Evolutionary conservation across 352 stramenopile species (phyloP).

Genomic region (Phytopythium ostracodes): DNA sequence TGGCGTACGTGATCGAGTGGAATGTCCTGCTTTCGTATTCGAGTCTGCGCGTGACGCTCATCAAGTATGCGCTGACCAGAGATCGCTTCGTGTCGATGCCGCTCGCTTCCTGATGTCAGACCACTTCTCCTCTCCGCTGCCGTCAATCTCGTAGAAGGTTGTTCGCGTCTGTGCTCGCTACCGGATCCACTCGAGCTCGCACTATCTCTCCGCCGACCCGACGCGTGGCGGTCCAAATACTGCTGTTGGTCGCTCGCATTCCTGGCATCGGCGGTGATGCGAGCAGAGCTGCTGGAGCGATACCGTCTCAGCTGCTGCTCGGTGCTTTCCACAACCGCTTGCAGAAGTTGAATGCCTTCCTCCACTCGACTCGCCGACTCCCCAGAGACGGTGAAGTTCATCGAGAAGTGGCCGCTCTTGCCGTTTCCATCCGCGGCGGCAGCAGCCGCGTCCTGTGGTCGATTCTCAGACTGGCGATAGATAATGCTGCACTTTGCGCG

Average conservation of each 20-base stretch:
- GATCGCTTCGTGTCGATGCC: slow-evolving; percentile 8
- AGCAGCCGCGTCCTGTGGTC: neutral
- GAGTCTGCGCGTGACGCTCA: slow-evolving; percentile 32
- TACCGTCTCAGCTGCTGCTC: slow-evolving; percentile 32
- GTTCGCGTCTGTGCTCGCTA: slow-evolving; percentile 5
- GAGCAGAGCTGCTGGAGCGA: neutral
- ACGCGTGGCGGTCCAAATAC: no score
- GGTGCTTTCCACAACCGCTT: slow-evolving; percentile 30
- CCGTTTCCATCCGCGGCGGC: neutral
- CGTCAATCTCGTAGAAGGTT: neutral
- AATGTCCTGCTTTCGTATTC: slow-evolving; percentile 28
- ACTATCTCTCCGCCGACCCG: neutral
- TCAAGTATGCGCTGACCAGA: slow-evolving; percentile 10
- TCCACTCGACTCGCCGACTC: slow-evolving; percentile 45
- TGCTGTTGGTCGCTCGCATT: slow-evolving; percentile 9
- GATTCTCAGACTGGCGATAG: slow-evolving; percentile 20
- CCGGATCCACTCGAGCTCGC: neutral
- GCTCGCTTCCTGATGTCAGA: neutral
- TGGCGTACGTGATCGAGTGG: slow-evolving; percentile 16
- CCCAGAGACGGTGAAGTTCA: slow-evolving; percentile 54
- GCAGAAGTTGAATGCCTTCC: slow-evolving; percentile 26
- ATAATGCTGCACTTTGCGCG: slow-evolving; percentile 51
- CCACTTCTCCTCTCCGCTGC: neutral
- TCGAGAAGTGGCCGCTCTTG: slow-evolving; percentile 14
- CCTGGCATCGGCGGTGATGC: neutral